phyloP scores from a whole-genome alignment of 225 moss, liverwort and hornwort genomes.

The Sphagnum tenellum region DNA sequence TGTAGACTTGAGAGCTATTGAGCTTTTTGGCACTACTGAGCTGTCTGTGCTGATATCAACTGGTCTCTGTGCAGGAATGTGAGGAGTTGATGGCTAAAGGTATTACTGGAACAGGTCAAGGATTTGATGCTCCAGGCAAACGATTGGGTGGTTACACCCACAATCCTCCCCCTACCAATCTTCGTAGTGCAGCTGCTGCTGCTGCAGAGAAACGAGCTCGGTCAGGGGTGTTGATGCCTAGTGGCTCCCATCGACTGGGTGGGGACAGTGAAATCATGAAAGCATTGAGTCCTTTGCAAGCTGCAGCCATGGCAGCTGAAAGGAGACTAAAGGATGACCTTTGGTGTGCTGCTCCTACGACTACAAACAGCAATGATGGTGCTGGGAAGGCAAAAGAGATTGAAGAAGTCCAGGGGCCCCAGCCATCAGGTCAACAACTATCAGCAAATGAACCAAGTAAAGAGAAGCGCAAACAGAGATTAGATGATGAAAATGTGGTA shows the following conservation, averaged over 20 bases:
- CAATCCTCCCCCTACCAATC: conserved; percentile 69
- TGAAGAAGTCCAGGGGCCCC: conserved; percentile 40
- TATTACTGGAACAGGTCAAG: conserved; percentile 86
- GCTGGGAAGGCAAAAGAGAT: conserved; percentile 66
- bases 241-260: conserved; percentile 71
- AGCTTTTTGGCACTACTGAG: too few relatives aligned
- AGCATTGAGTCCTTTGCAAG: conserved; percentile 84
- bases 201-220: conserved; percentile 86
- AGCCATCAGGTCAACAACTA: not conserved
- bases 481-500: not conserved
- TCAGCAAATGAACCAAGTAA: conserved; percentile 24
- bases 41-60: conserved; percentile 1
- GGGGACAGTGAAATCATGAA: conserved; percentile 94
- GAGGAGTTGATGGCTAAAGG: conserved; percentile 97
- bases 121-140: conserved; percentile 81
- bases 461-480: too few relatives aligned
- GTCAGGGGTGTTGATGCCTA: conserved; percentile 52
- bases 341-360: conserved; percentile 93
- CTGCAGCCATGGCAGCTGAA: conserved; percentile 99
- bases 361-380: conserved; percentile 55
- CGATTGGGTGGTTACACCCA: conserved; percentile 76
- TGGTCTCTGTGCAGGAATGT: conserved; percentile 55
- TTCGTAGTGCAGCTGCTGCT: conserved; percentile 74
- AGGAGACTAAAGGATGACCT: conserved; percentile 75
- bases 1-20: too few relatives aligned